Base-by-base conservation (phyloP, 352 stramenopile species). In the Plasmopara viticola region DNA sequence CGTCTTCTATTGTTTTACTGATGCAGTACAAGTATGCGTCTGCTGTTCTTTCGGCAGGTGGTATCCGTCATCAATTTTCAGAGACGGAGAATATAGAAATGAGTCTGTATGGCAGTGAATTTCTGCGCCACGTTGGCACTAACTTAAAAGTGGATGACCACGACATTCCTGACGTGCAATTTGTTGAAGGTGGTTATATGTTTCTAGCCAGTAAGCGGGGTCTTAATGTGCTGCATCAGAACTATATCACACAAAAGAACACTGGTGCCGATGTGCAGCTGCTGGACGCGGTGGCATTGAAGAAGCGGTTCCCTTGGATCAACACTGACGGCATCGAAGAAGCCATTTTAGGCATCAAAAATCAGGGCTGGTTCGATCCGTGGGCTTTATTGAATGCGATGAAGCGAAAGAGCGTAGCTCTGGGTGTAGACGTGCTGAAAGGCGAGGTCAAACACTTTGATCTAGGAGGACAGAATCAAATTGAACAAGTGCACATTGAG, bases 301-400 rank as follows among this genome's bases (percentile, higher is more conserved):
- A 70, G 46, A 60, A 67, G 33, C 75, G 72, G 20, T 94, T 89
- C 45, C 80, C 83, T 41, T 94, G 83, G 83, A 78, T 94, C 10
- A 82, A 72, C 39, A 80, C 74, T 20, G 67, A 81, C 4, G 83
- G 72, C 4, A 63, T 94, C 4, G 62, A 72, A 12, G 66, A 70
- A 30, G 83, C 69, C 6, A 73, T 81, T 12, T 56, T 94, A 13
- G 83, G 83, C 8, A 55, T 86, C 17, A 75, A 84, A 38, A 53
- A 90, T 44, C 76, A 91, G 40, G 83, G 83, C 15, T 94, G 83
- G 83, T 94, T 94, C 58, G 83, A 94, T 37, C 83, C 83, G 5
- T 94, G 83, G 83, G 78, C 78, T 4, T 90, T 76, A 56, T 62
- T 94, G 45, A 71, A 60, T 9, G 80, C 79, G 10, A 78, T 93